A percentile compares a stretch with the other conserved stretches of the same genome.
These are phyloP conservation scores for Calonectria fujianensis DNA, from an alignment of 2,329 filamentous ascomycete genomes.

Conservation along the genomic window DNA sequence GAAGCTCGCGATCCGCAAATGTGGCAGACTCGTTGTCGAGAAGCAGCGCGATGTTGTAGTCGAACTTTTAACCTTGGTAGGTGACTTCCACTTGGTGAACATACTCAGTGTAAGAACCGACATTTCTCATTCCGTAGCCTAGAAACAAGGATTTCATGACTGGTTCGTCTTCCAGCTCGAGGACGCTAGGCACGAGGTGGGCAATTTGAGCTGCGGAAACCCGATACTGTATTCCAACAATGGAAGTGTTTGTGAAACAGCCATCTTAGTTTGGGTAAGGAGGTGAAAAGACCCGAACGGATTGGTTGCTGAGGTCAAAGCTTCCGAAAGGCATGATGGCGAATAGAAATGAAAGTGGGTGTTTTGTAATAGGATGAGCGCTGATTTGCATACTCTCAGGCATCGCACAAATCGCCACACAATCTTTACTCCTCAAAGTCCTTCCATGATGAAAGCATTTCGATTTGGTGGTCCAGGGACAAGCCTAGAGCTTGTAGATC, in stretches of 20 bases:
- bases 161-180: constrained; percentile 39
- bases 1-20: constrained; percentile 33
- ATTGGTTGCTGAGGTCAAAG: constrained; percentile 30
- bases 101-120: constrained; percentile 36
- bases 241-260: constrained; percentile 26
- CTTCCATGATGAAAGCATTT: constrained; percentile 40
- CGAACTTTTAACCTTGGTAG: constrained; percentile 36
- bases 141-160: constrained; percentile 35
- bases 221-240: constrained; percentile 37
- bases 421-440: not conserved
- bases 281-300: constrained; percentile 36
- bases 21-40: constrained; percentile 40
- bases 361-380: not conserved
- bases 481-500: constrained; percentile 21
- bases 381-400: not conserved
- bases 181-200: constrained; percentile 32
- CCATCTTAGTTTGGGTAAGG: constrained; percentile 34
- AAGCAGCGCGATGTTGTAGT: constrained; percentile 35
- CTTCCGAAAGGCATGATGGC: constrained; percentile 36
- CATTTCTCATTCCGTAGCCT: constrained; percentile 33
- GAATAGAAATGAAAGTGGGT: not conserved
- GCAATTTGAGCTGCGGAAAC: constrained; percentile 36
- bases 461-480: constrained; percentile 15
- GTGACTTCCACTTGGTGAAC: constrained; percentile 39
- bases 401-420: not conserved